Base-by-base conservation (phyloP, 164 flowering plant genomes). In the Kingdonia uniflora region DNA sequence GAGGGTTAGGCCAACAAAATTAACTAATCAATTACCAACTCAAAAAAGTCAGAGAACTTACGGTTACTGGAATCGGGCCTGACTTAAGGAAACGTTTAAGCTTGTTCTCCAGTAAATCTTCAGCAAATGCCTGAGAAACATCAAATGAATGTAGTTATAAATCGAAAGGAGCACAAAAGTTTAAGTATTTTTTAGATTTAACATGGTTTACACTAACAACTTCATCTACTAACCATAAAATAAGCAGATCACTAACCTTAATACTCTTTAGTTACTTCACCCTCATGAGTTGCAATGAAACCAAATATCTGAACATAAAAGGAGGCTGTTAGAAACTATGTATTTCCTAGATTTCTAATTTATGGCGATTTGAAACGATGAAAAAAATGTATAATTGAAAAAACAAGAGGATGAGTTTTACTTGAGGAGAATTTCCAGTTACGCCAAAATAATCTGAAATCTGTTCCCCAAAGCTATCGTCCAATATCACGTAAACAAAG, bases 51-150 rank as follows among this genome's bases (percentile, higher is more conserved):
- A 13, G 19, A 52, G 65, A 8, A 45, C 95, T 70, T 66, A 89
- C 97, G 48, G 56, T 73, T 50, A 80, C 87, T 19, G 96, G 98
- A 66, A 92, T 70, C 17, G 96, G 96, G 50, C 87, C 96, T 0
- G 98, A 92, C 78, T 88, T 92, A 39, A 59, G 79, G 69, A 88
- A 87, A 37, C 88, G 85, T 62, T 87, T 81, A 35, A 88, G 84
- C 78, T 82, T 83, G 71, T 88, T 90, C 56, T 77, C 90, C 43
- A 82, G 20, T 48, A 92, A 88, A 59, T 75, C 74, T 47, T 72
- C 75, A 14, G 69, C 87, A 72, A 92, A 92, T 52, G 68, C 69
- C 98, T 91, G 68, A 21, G 40, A 55, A 25, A 14, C 35, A 24
- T 15, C 14, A 16, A 14, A 20, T 6, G 5, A 24, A 25, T 11